Conservation (phyloP, 371 early-diverging fungal species). For the Amoeboaphelidium occidentale region DNA sequence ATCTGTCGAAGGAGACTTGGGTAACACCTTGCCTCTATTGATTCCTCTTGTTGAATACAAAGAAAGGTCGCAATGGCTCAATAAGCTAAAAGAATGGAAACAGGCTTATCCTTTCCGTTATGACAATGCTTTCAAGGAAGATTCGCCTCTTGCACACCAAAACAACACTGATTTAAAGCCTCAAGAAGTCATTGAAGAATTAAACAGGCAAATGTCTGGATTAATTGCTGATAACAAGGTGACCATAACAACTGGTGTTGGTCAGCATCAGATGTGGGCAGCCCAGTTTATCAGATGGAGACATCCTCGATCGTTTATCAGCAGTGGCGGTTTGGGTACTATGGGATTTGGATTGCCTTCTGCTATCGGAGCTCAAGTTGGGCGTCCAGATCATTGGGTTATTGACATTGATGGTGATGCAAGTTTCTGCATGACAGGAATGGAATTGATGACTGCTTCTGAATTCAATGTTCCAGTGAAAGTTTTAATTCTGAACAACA, state of each 20-base stretch:
- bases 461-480: constrained; percentile 90
- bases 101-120: constrained; percentile 53
- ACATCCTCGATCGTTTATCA: constrained; percentile 59
- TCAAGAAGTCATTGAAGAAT: constrained; percentile 72
- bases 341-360: constrained; percentile 91
- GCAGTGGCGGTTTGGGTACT: constrained; percentile 89
- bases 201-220: constrained; percentile 48
- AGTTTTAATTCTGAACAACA: constrained; percentile 80
- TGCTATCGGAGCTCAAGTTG: constrained; percentile 89
- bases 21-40: constrained; percentile 45
- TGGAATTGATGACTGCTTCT: constrained; percentile 86
- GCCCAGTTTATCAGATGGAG: constrained; percentile 47
- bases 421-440: constrained; percentile 87
- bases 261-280: constrained; percentile 97
- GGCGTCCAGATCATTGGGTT: constrained; percentile 63
- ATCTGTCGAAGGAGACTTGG: constrained; percentile 84
- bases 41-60: constrained; percentile 41
- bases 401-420: constrained; percentile 94
- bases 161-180: constrained; percentile 40
- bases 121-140: constrained; percentile 20
- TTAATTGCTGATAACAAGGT: constrained; percentile 51
- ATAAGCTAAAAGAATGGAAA: constrained; percentile 57
- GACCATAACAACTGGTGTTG: constrained; percentile 83
- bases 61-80: constrained; percentile 57
- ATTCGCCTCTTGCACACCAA: constrained; percentile 12